Conservation (phyloP, 306 rosid genomes). For the Medicago truncatula region MtrunA17r5.0-ANR NC_053046.1:8434001-8434500, state of each 20-base stretch:
- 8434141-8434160: constrained; percentile 81
- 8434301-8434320: constrained; percentile 96
- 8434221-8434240: constrained; percentile 99
- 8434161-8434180: constrained; percentile 94
- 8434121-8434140: constrained; percentile 84
- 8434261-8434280: constrained; percentile 98
- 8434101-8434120: constrained; percentile 76
- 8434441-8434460: constrained; percentile 56
- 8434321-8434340: constrained; percentile 90
- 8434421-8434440: constrained; percentile 86
- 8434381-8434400: constrained; percentile 83
- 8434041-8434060: constrained; percentile 88
- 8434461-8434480: constrained; percentile 77
- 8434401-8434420: constrained; percentile 97
- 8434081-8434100: constrained; percentile 82
- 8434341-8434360: constrained; percentile 78
- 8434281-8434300: constrained; percentile 98
- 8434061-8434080: constrained; percentile 91
- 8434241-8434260: constrained; percentile 96
- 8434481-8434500: constrained; percentile 71
- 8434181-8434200: constrained; percentile 80
- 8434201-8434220: constrained; percentile 72
- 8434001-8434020: constrained; percentile 93
- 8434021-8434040: constrained; percentile 79
- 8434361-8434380: constrained; percentile 84